These are phyloP conservation scores for Erythrobasidium yunnanense DNA, from an alignment of 768 basidiomycete genomes.

Conservation along the genomic window DNA sequence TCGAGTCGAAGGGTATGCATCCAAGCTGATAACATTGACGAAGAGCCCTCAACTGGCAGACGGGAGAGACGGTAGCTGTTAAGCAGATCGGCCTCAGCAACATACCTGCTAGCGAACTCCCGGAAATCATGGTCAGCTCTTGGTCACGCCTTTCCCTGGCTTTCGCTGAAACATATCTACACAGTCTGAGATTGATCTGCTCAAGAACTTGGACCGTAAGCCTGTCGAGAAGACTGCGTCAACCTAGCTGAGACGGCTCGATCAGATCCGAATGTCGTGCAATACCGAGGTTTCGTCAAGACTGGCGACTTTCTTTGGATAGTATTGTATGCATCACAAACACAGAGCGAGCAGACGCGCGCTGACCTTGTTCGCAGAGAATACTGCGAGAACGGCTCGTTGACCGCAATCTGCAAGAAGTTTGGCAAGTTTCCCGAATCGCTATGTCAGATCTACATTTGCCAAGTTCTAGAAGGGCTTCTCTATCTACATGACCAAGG, in stretches of 20 bases:
- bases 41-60: conserved; percentile 50
- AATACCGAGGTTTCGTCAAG: conserved; percentile 96
- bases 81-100: conserved; percentile 89
- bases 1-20: neutral
- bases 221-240: neutral
- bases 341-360: neutral
- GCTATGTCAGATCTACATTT: conserved; percentile 90
- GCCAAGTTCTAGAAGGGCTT: conserved; percentile 87
- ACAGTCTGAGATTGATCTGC: conserved; percentile 88
- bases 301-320: conserved; percentile 90
- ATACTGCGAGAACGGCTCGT: conserved; percentile 97
- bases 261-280: conserved; percentile 88
- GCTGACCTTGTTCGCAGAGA: neutral
- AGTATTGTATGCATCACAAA: conserved; percentile 58
- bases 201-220: conserved; percentile 88
- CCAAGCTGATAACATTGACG: neutral
- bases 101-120: conserved; percentile 82
- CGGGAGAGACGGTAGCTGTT: conserved; percentile 94
- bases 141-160: neutral
- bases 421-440: conserved; percentile 98
- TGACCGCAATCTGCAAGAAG: conserved; percentile 87
- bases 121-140: conserved; percentile 78
- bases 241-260: conserved; percentile 4
- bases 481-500: conserved; percentile 98
- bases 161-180: neutral